Evolutionary conservation across 1,139 yeast genomes (phyloP).

Genomic region (Hanseniaspora gamundiae): DNA sequence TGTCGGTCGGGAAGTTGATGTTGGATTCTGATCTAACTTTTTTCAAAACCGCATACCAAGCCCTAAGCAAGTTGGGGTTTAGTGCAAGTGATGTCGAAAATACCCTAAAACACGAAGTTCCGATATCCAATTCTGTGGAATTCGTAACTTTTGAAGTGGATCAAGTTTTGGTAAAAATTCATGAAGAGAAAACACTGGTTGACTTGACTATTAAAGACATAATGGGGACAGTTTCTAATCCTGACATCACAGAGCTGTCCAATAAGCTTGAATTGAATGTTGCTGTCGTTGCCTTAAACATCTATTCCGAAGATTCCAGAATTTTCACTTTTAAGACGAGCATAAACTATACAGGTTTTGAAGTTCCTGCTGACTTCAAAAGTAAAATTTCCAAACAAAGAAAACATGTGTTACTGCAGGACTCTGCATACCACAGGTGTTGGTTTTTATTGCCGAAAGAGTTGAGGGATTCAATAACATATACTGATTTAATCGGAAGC

Average conservation of each 20-base stretch:
- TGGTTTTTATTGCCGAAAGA: slow-evolving; percentile 54
- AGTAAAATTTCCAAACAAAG: slow-evolving; percentile 45
- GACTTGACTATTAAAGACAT: slow-evolving; percentile 29
- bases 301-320: slow-evolving; percentile 19
- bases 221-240: slow-evolving; percentile 46
- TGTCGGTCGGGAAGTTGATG: slow-evolving; percentile 47
- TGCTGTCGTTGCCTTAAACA: slow-evolving; percentile 31
- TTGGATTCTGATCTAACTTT: slow-evolving; percentile 43
- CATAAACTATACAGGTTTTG: slow-evolving; percentile 45
- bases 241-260: slow-evolving; percentile 57
- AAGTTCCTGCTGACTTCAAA: slow-evolving; percentile 39
- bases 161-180: slow-evolving; percentile 22
- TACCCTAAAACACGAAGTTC: slow-evolving; percentile 44
- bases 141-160: slow-evolving; percentile 16
- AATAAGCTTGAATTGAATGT: slow-evolving; percentile 39
- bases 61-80: slow-evolving; percentile 39
- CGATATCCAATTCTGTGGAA: slow-evolving; percentile 49
- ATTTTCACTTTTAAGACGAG: slow-evolving; percentile 39
- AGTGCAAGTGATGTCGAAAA: slow-evolving; percentile 70
- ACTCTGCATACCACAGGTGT: slow-evolving; percentile 71
- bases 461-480: slow-evolving; percentile 31
- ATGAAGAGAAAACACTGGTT: slow-evolving; percentile 22
- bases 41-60: slow-evolving; percentile 33
- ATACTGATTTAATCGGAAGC: slow-evolving; percentile 38
- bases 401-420: slow-evolving; percentile 54